Conservation (phyloP, 495 filamentous ascomycete species). For the Pyronema domesticum region DNA sequence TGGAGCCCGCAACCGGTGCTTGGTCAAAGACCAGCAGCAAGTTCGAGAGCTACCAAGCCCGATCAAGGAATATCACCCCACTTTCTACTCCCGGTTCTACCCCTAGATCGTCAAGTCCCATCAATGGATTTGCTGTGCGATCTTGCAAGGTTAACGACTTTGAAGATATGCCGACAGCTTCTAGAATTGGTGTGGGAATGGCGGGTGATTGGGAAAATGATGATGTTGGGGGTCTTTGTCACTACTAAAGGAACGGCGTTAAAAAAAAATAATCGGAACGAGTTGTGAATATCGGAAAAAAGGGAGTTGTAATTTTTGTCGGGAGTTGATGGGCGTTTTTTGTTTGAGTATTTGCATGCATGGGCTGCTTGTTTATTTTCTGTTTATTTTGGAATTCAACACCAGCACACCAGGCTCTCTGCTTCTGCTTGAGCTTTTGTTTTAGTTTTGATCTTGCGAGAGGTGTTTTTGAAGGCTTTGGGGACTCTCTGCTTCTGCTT, state of each 20-base stretch:
- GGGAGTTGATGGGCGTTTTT: not conserved
- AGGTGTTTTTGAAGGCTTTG: too few species aligned
- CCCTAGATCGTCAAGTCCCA: not conserved
- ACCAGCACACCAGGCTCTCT: too few species aligned
- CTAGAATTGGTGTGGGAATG: conserved; percentile 13
- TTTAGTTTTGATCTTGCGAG: too few species aligned
- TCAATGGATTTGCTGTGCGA: conserved; percentile 4
- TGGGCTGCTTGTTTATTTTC: too few species aligned
- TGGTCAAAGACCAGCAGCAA: conserved; percentile 7
- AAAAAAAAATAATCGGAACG: not conserved
- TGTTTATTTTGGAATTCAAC: too few species aligned
- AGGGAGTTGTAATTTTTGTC: too few species aligned
- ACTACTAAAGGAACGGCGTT: conserved; percentile 6
- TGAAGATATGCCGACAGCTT: conserved; percentile 8
- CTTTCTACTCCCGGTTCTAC: conserved; percentile 7
- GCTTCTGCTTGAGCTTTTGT: too few species aligned
- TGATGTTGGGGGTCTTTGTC: conserved; percentile 21
- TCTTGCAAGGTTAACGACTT: conserved; percentile 24
- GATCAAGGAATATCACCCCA: conserved; percentile 4
- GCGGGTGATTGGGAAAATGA: conserved; percentile 21
- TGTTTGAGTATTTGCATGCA: too few species aligned
- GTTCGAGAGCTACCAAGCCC: conserved; percentile 7
- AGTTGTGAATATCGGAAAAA: too few species aligned
- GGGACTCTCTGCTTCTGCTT: too few species aligned
- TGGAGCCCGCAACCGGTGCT: conserved; percentile 65